phyloP scores from a whole-genome alignment of 2,329 filamentous ascomycete species.

The Botrytis pseudocinerea region DNA sequence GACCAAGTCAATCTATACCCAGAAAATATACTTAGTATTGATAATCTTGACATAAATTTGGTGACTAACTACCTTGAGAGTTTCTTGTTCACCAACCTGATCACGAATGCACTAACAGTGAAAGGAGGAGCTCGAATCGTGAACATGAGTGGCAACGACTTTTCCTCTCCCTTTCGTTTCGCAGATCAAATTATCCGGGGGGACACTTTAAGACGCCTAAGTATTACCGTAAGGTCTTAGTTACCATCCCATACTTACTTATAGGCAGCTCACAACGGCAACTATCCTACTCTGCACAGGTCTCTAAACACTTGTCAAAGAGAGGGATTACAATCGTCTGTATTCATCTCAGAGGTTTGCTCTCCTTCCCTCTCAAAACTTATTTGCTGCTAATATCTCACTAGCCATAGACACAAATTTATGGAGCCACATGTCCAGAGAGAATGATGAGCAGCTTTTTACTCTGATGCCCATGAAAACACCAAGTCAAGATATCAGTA shows the following conservation, averaged over 20 bases:
- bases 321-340: conserved; percentile 37
- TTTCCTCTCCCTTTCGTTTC: conserved; percentile 41
- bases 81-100: conserved; percentile 30
- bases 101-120: conserved; percentile 25
- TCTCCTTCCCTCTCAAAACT: not conserved
- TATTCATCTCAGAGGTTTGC: conserved; percentile 36
- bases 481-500: not conserved
- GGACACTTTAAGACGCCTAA: not conserved
- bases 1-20: not conserved
- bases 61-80: conserved; percentile 27
- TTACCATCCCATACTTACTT: conserved; percentile 32
- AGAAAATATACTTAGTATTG: conserved; percentile 15
- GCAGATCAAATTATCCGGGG: conserved; percentile 33
- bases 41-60: conserved; percentile 28
- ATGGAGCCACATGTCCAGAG: not conserved
- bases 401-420: not conserved
- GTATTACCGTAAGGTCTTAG: not conserved
- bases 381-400: not conserved
- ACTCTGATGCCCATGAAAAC: not conserved
- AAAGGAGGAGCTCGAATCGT: conserved; percentile 24
- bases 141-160: conserved; percentile 40
- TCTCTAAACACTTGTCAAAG: conserved; percentile 34
- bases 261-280: conserved; percentile 43
- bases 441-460: not conserved
- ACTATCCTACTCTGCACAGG: conserved; percentile 41